Base-by-base conservation (phyloP, 2,329 filamentous ascomycete species). In the Berkeleyomyces basicola region DNA sequence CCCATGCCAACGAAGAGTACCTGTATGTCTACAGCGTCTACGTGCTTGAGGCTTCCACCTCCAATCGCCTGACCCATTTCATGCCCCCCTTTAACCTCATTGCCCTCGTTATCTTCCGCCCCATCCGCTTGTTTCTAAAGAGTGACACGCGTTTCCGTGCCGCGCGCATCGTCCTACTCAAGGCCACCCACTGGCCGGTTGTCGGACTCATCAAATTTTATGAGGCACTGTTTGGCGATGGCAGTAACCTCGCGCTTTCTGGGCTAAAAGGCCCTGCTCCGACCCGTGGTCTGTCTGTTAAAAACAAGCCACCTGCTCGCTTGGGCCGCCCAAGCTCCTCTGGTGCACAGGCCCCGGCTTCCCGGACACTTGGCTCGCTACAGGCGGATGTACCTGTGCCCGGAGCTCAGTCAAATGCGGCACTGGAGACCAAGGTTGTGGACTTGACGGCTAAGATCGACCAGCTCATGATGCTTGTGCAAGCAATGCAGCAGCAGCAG, bases 81-180 rank as follows among this genome's bases (percentile, higher is more conserved):
- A 85, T 85, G 68, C 84, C 84, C 59, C 84, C 84, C 1, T 81
- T 86, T 68, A 93, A 92, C 71, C 79, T 93, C 46, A 76, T 92
- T 53, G 85, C 88, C 6, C 77, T 91, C 62, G 73, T 85, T 66
- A 77, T 86, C 65, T 84, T 91, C 69, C 82, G 88, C 14, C 88
- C 88, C 0, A 77, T 90, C 64, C 80, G 87, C 63, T 77, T 91
- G 53, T 77, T 90, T 66, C 71, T 90, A 59, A 78, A 84, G 5
- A 80, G 83, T 1, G 80, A 85, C 66, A 75, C 76, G 64, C 80
- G 79, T 64, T 79, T 91, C 67, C 84, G 88, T 57, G 75, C 75
- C 36, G 77, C 77, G 16, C 79, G 83, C 55, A 86, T 86, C 65
- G 64, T 81, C 49, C 74, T 86, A n/a, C 77, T 86, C 62, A 83